phyloP scores from a whole-genome alignment of 768 basidiomycete genomes.

The Hortiboletus campestris region DNA sequence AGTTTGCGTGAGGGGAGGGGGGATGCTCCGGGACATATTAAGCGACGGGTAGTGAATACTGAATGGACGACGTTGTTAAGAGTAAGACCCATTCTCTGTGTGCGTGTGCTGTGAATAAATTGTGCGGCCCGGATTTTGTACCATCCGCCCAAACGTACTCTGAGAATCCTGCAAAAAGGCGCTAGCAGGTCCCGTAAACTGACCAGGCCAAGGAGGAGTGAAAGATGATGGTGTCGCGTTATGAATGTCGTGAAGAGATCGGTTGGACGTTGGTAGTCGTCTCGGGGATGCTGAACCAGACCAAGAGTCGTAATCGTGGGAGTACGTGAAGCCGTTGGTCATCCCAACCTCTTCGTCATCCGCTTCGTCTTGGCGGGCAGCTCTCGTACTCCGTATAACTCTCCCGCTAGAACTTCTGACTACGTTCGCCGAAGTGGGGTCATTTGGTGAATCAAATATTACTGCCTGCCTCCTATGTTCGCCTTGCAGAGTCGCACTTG shows the following conservation, averaged over 20 bases:
- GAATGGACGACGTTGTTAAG: conserved; percentile 16
- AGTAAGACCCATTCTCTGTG: conserved; percentile 33
- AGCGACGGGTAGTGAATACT: conserved; percentile 18
- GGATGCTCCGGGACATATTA: conserved; percentile 15
- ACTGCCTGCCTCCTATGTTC: conserved; percentile 23
- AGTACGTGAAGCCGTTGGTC: conserved; percentile 22
- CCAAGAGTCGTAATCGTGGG: conserved; percentile 25
- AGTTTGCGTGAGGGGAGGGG: background rate
- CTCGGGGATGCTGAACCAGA: conserved; percentile 25
- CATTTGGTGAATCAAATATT: conserved; percentile 20
- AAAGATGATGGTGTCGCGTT: conserved; percentile 22
- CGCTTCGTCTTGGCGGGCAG: conserved; percentile 23
- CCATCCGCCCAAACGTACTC: conserved; percentile 38
- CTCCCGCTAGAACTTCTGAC: conserved; percentile 32
- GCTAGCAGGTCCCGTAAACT: conserved; percentile 49
- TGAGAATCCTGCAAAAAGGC: conserved; percentile 47
- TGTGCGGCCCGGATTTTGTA: conserved; percentile 57
- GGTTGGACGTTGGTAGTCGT: conserved; percentile 12
- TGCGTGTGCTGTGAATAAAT: conserved; percentile 56
- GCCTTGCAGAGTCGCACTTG: conserved; percentile 25
- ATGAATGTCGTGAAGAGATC: conserved; percentile 22
- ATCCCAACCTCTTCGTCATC: conserved; percentile 23
- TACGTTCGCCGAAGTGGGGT: conserved; percentile 14
- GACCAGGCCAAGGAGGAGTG: conserved; percentile 33
- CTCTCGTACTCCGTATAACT: conserved; percentile 32